Percentiles rank a stretch among this genome's conserved stretches.
phyloP scores from a whole-genome alignment of 2,329 filamentous ascomycete species.

The Dactylellina sp. region DNA sequence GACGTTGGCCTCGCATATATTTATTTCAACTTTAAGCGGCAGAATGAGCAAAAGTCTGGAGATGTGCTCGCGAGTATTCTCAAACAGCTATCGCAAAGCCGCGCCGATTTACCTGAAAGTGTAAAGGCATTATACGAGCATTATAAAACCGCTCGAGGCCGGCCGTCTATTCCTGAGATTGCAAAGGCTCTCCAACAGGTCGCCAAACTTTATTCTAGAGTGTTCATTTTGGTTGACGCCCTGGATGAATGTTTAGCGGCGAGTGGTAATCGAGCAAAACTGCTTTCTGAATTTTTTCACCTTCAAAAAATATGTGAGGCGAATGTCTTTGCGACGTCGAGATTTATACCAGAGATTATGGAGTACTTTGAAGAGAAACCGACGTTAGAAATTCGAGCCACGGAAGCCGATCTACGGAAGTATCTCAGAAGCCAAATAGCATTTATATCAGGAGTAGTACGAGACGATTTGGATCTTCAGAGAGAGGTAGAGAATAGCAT shows the following conservation, averaged over 20 bases:
- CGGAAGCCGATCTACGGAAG: background rate
- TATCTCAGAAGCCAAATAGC: background rate
- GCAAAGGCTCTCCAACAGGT: background rate
- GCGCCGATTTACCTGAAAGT: background rate
- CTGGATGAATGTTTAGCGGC: conserved; percentile 19
- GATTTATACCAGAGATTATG: conserved; percentile 60
- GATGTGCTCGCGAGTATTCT: background rate
- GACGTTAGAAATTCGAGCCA: background rate
- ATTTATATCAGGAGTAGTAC: background rate
- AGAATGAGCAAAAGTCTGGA: background rate
- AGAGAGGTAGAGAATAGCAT: background rate
- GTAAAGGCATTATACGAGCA: background rate
- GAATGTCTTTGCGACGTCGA: conserved; percentile 32
- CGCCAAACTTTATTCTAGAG: background rate
- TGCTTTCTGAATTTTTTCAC: conserved; percentile 1
- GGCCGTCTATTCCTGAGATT: conserved; percentile 3
- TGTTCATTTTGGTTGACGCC: conserved; percentile 16
- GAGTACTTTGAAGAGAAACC: background rate
- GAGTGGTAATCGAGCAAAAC: background rate
- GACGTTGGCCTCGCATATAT: conserved; percentile 2
- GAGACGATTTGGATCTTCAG: conserved; percentile 14
- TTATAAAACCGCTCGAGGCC: background rate
- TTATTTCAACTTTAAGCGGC: conserved; percentile 3
- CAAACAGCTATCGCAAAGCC: background rate
- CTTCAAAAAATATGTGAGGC: background rate